Conservation (phyloP, 2,329 filamentous ascomycete genomes). For the Exophiala bonariae region DNA sequence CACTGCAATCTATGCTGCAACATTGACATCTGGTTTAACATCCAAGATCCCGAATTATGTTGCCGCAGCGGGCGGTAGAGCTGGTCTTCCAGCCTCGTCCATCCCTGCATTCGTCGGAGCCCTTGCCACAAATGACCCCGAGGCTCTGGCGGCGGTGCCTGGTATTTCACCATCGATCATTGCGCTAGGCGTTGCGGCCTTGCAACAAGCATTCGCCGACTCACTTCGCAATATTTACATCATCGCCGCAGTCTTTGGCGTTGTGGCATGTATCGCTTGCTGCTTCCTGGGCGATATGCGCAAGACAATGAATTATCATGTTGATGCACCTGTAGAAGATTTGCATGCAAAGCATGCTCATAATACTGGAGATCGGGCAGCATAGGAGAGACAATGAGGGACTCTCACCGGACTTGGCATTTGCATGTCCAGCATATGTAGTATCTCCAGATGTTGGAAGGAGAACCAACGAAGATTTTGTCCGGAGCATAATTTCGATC, state of each 20-base stretch:
- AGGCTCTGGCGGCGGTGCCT: conserved; percentile 2
- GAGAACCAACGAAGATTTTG: no score
- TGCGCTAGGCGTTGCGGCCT: not conserved
- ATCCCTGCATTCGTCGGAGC: conserved; percentile 9
- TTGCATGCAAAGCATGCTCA: conserved; percentile 9
- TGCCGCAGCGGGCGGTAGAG: conserved; percentile 3
- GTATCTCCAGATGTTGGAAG: no score
- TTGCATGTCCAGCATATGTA: no score
- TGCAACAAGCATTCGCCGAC: conserved; percentile 16
- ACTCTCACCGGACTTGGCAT: not conserved
- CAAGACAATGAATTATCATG: conserved; percentile 15
- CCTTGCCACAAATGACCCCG: conserved; percentile 16
- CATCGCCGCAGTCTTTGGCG: conserved; percentile 13
- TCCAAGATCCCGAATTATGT: conserved; percentile 11
- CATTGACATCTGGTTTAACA: conserved; percentile 6
- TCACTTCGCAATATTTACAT: conserved; percentile 13
- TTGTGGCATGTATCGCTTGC: conserved; percentile 8
- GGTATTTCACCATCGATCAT: conserved; percentile 12
- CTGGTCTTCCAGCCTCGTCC: conserved; percentile 12
- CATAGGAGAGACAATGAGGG: not conserved
- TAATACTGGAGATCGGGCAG: not conserved
- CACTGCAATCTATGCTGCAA: conserved; percentile 16
- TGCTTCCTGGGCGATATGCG: conserved; percentile 12
- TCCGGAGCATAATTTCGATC: no score
- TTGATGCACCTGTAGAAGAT: conserved; percentile 18